Evolutionary conservation across 257 asterid genomes (phyloP), one percentile per base, ranked within the genome.

Genomic region (Mentha longifolia): DNA sequence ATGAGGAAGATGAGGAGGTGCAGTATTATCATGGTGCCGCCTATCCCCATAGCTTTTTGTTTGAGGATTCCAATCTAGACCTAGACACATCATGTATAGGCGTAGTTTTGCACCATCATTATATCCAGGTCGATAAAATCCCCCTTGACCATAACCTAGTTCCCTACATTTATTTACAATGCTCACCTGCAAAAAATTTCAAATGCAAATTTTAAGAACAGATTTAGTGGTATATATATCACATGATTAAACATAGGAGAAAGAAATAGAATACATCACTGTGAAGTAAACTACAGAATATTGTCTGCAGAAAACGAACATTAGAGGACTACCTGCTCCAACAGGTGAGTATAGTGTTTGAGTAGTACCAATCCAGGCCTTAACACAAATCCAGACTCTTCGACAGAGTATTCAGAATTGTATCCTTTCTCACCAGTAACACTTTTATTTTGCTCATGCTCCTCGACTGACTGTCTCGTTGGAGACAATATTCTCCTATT

Each of bases 341-440:
- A 35, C 6, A 82, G 73, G 76, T 85, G 33, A 67, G 85, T 9
- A 56, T 83, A 87, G 22, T 50, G 52, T 79, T 79, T 87, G 67
- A 89, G 76, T 16, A 89, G 70, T 31, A 89, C 83, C 96, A 89
- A 85, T 79, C 96, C 96, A 12, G 96, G 86, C 78, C 92, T 76
- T 68, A 89, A 79, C 20, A 86, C 68, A 61, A 63, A 15, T 10
- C 77, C 85, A 58, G 22, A 25, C 59, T 71, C 83, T 59, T 72
- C 77, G 58, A 19, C 20, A 0, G 72, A 55, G 57, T 68, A 16
- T 56, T 67, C 72, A n/a, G 6, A 3, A 17, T 42, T 20, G n/a
- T 3, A 5, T 19, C 61, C 11, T 35, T 33, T 35, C 43, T 33
- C 37, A 3, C 74, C 79, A 35, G 28, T 19, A 62, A 8, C 25